Base-by-base conservation (phyloP, 345 rosid genomes). In the Diplotaxis tenuifolia region DNA sequence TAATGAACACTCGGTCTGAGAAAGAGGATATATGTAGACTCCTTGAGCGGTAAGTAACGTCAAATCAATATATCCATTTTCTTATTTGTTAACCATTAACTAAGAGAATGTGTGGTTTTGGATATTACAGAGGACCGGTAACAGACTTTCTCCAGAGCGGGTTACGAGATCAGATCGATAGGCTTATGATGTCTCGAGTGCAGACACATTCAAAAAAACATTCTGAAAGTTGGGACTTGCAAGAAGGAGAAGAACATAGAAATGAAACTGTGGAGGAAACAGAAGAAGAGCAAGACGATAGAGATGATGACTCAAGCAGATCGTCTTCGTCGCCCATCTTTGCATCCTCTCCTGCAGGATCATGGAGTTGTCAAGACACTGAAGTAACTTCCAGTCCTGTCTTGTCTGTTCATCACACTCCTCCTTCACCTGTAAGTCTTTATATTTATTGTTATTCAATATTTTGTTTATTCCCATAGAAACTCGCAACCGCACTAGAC, bases 61-160 rank as follows among this genome's bases (percentile, higher is more conserved):
- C 62, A 11, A 15, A 7, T 27, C 12, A 10, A n/a, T 4, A 25
- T 50, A 47, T 1, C 22, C 9, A 20, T 10, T 57, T 32, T 32
- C 20, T 7, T 55, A 0, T 9, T 20, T 5, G 3, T 20, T 25
- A 49, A 25, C 5, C 8, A 34, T 9, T 10, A 28, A 49, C 22
- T 27, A 10, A 50, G 23, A 45, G 15, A 18, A 28, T 64, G 42
- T 34, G 38, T 9, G 8, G 4, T 23, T 71, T 16, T 32, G 21
- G 27, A 0, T 21, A 7, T n/a, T 69, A 77, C 93, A 95, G 99
- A 42, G 80, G 84, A 78, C 83, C 87, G 3, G 99, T 95, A 2
- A 87, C 99, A 16, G 85, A 65, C 61, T 89, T 83, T 78, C 88
- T 95, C 4, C 74, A 74, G 7, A 87, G 96, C 68, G 97, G 84